Conservation (phyloP, 148 eudicot species). For the Amaranthus hypochondriacus region DNA sequence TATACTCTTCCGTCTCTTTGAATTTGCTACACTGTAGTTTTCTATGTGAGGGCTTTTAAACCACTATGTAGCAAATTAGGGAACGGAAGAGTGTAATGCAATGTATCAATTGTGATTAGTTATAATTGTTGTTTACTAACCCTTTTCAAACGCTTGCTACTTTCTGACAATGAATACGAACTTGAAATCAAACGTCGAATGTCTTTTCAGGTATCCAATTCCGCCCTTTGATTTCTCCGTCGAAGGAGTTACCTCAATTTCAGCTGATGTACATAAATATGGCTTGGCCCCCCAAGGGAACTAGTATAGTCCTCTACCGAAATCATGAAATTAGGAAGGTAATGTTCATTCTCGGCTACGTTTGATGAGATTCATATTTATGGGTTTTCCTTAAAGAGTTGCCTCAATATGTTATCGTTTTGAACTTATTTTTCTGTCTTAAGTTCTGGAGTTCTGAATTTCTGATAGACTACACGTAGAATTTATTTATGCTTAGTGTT, state of each 20-base stretch:
- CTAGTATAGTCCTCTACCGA: constrained; percentile 84
- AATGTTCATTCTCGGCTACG: neutral
- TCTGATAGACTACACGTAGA: neutral
- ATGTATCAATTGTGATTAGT: neutral
- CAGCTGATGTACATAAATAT: constrained; percentile 95
- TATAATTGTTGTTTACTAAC: neutral
- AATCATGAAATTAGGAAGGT: constrained; percentile 93
- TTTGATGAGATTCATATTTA: neutral
- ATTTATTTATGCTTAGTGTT: neutral
- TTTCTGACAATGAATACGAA: neutral
- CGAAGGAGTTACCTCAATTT: constrained; percentile 91
- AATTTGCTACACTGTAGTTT: no score
- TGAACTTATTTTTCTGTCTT: neutral
- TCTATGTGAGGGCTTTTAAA: no score
- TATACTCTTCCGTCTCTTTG: no score
- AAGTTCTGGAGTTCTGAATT: neutral
- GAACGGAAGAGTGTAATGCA: no score
- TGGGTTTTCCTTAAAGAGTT: neutral
- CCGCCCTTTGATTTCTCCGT: constrained; percentile 90
- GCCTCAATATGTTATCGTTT: neutral
- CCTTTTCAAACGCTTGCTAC: neutral
- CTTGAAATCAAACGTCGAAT: neutral
- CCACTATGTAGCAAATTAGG: no score
- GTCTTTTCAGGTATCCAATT: constrained; percentile 62
- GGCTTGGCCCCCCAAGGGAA: constrained; percentile 99